A percentile compares a stretch with the other conserved stretches of the same genome.
Conservation (phyloP, 768 basidiomycete species). For the button mushroom (Agaricus bisporus) region DNA sequence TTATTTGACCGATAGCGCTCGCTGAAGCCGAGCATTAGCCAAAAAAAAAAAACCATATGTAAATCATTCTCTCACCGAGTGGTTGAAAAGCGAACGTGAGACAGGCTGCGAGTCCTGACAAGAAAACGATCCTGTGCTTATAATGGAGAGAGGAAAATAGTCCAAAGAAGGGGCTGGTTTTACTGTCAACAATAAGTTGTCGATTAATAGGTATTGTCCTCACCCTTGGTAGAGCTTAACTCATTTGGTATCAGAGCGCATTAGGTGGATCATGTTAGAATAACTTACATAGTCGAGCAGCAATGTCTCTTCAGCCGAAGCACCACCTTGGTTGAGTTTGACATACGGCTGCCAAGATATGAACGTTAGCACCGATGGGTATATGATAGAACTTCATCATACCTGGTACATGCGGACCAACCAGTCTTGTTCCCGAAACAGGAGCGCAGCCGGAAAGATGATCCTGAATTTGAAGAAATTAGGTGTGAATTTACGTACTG, state of each 20-base stretch:
- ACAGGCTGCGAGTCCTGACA: conserved; percentile 45
- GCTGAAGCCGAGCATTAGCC: conserved; percentile 22
- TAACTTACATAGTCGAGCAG: conserved; percentile 57
- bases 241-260: not conserved
- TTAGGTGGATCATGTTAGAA: not conserved
- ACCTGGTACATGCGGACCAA: conserved; percentile 55
- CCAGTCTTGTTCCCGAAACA: conserved; percentile 51
- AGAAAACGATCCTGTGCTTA: conserved; percentile 47
- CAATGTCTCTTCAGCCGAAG: conserved; percentile 52
- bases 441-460: conserved; percentile 41
- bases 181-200: conserved; percentile 6
- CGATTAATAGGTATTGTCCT: not conserved
- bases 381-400: conserved; percentile 11
- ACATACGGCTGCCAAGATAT: conserved; percentile 51
- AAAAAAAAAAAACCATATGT: conserved; percentile 4
- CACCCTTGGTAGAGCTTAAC: conserved; percentile 41
- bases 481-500: not conserved
- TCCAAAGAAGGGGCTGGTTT: conserved; percentile 33
- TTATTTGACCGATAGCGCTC: conserved; percentile 34
- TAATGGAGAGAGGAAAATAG: conserved; percentile 42
- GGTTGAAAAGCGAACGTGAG: conserved; percentile 49
- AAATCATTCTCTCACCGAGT: conserved; percentile 33
- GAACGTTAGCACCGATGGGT: not conserved
- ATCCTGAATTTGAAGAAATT: conserved; percentile 21
- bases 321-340: conserved; percentile 44